phyloP scores from a whole-genome alignment of 179 eudicot species.

The Camellia oleifera region DNA sequence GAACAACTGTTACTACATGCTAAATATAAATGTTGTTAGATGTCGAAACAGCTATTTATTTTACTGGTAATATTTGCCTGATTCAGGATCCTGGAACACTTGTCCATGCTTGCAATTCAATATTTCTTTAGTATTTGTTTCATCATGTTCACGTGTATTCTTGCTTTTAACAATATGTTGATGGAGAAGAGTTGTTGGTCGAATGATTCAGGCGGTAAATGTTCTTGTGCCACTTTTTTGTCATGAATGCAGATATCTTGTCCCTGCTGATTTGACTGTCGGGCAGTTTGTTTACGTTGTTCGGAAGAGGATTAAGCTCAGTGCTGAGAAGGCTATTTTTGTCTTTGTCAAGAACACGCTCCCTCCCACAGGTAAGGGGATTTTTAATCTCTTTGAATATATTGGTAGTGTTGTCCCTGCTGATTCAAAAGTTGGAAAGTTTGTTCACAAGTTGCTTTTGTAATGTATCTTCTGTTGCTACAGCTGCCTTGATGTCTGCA shows the following conservation, averaged over 20 bases:
- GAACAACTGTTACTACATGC: too few relatives aligned
- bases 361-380: constrained; percentile 46
- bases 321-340: constrained; percentile 47
- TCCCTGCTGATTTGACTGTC: constrained; percentile 45
- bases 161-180: background rate
- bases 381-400: background rate
- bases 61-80: too few relatives aligned
- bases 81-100: too few relatives aligned
- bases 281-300: constrained; percentile 51
- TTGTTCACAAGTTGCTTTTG: background rate
- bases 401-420: background rate
- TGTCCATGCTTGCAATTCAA: too few relatives aligned
- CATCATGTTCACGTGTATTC: background rate
- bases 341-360: constrained; percentile 43
- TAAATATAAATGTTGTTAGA: too few relatives aligned
- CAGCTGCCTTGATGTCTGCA: constrained; percentile 43
- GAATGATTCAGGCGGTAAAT: background rate
- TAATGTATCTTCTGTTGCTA: background rate
- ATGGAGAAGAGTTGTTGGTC: background rate
- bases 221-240: background rate
- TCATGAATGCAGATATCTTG: constrained; percentile 38
- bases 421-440: too few relatives aligned
- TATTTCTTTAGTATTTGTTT: too few relatives aligned
- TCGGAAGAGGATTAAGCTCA: constrained; percentile 48
- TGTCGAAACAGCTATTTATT: too few relatives aligned